Conservation (phyloP, 2,329 filamentous ascomycete genomes). For the Diaporthe nobilis region DNA sequence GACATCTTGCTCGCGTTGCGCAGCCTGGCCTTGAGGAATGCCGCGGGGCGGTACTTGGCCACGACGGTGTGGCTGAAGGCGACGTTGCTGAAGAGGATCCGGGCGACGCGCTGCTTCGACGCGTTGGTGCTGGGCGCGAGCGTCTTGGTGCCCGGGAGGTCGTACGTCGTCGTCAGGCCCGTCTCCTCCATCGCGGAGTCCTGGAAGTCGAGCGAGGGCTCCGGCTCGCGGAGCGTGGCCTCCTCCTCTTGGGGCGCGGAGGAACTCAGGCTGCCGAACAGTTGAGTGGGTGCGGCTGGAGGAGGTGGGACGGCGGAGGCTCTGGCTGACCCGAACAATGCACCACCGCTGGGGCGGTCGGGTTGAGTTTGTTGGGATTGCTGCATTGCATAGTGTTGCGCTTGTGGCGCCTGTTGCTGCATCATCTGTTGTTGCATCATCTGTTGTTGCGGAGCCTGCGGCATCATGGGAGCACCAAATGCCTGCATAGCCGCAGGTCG, state of each 20-base stretch:
- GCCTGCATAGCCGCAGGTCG: neutral
- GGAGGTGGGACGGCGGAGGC: neutral
- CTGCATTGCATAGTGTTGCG: too few species aligned
- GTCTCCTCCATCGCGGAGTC: slow-evolving; percentile 71
- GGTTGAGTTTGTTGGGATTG: too few species aligned
- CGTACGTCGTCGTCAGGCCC: slow-evolving; percentile 73
- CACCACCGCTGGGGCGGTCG: neutral
- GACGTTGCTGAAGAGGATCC: slow-evolving; percentile 65
- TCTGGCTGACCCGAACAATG: neutral
- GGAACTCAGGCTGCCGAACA: neutral
- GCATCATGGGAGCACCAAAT: neutral
- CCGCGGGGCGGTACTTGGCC: slow-evolving; percentile 71
- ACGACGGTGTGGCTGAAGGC: slow-evolving; percentile 70
- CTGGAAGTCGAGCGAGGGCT: slow-evolving; percentile 58
- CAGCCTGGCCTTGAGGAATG: slow-evolving; percentile 71
- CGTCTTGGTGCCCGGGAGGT: slow-evolving; percentile 71
- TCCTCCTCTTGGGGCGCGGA: slow-evolving; percentile 34
- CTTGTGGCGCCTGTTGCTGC: neutral
- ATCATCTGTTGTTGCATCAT: slow-evolving; percentile 45
- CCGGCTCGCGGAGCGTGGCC: slow-evolving; percentile 44
- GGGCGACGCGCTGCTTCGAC: slow-evolving; percentile 72
- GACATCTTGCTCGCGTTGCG: slow-evolving; percentile 69
- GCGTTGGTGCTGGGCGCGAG: slow-evolving; percentile 64
- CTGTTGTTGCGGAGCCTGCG: neutral
- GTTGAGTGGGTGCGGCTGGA: neutral